Conservation (phyloP, 768 basidiomycete genomes). For the Leccinum olivaceopallidum region DNA sequence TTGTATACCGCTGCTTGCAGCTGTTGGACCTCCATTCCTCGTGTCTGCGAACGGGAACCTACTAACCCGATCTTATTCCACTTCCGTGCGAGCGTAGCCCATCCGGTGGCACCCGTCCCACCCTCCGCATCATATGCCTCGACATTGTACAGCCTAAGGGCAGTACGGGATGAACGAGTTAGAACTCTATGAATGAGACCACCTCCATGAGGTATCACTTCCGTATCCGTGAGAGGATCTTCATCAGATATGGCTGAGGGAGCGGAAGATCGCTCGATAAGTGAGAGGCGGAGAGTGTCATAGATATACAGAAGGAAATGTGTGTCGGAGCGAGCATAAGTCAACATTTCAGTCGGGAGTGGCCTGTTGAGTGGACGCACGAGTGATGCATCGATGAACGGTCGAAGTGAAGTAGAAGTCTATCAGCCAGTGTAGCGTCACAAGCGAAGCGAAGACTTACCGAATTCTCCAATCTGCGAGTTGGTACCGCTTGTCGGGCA, state of each 20-base stretch:
- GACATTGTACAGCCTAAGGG: conserved; percentile 66
- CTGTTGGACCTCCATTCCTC: conserved; percentile 37
- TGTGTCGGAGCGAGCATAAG: conserved; percentile 94
- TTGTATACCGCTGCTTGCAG: conserved; percentile 66
- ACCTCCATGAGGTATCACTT: conserved; percentile 29
- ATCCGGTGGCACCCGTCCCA: conserved; percentile 70
- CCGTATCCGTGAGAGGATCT: conserved; percentile 2
- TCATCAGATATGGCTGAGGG: conserved; percentile 24
- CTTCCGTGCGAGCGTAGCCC: conserved; percentile 75
- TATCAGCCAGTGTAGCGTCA: background rate
- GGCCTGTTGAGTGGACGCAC: conserved; percentile 45
- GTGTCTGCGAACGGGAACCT: conserved; percentile 18
- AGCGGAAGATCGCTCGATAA: conserved; percentile 65
- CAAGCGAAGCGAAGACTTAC: conserved; percentile 35
- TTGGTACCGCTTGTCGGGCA: conserved; percentile 94
- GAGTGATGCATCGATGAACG: background rate
- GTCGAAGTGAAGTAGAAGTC: background rate
- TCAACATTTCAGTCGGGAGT: conserved; percentile 83
- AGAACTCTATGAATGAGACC: conserved; percentile 63
- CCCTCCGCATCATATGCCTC: conserved; percentile 67
- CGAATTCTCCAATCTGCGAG: conserved; percentile 97
- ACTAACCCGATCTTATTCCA: conserved; percentile 71
- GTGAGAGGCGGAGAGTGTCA: conserved; percentile 84
- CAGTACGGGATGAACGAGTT: conserved; percentile 72
- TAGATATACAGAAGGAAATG: conserved; percentile 94